Conservation (phyloP, 441 rosid genomes). For the Erysimum pusillum region DNA sequence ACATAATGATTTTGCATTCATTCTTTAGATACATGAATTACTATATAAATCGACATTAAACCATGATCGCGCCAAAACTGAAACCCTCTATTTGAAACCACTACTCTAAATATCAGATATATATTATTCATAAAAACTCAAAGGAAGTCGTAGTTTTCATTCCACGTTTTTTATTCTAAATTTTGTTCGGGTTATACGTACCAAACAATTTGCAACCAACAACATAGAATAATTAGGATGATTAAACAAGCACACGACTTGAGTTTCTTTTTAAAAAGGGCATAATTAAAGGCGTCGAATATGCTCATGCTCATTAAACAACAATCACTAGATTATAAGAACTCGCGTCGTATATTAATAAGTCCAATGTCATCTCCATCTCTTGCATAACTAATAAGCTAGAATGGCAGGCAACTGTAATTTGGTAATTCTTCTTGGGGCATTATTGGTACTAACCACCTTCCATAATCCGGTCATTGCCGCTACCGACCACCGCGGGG, state of each 20-base stretch:
- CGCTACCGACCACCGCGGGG: not conserved
- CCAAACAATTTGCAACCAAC: not conserved
- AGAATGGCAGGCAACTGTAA: not conserved
- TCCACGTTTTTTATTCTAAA: no score
- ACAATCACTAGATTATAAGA: not conserved
- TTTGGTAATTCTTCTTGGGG: constrained; percentile 9
- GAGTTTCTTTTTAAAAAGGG: not conserved
- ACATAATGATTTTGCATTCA: not conserved
- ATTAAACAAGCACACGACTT: not conserved
- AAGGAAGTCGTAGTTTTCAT: not conserved
- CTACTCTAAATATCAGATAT: not conserved
- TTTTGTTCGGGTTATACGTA: not conserved
- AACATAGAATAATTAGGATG: not conserved
- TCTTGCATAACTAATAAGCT: not conserved
- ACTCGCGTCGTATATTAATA: not conserved
- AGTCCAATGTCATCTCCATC: not conserved
- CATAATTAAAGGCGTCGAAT: not conserved
- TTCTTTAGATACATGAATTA: no score
- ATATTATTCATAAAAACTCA: not conserved
- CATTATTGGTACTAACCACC: constrained; percentile 5
- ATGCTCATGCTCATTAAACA: not conserved
- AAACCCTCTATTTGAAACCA: not conserved
- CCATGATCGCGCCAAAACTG: not conserved
- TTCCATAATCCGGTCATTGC: not conserved
- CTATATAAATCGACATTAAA: not conserved